These are phyloP conservation scores for Arctium lappa DNA, from an alignment of 129 eudicot species.

Conservation along the genomic window DNA sequence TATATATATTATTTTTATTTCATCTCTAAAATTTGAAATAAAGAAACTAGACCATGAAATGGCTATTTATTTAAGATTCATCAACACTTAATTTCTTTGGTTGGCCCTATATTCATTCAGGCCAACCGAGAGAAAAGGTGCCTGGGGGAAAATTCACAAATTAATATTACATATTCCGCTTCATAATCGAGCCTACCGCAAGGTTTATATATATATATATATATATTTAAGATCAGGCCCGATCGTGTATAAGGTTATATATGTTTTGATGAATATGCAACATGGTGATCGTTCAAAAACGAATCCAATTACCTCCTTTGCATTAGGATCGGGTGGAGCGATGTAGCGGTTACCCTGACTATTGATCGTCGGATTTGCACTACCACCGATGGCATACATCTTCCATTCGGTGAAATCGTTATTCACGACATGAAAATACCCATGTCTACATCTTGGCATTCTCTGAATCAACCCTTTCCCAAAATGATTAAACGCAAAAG, in stretches of 20 bases:
- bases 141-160: background rate
- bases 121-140: background rate
- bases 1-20: background rate
- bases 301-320: constrained; percentile 40
- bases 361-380: constrained; percentile 59
- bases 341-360: constrained; percentile 68
- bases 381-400: constrained; percentile 70
- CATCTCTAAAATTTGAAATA: background rate
- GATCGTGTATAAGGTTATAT: background rate
- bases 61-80: too few species aligned
- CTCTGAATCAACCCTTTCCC: constrained; percentile 54
- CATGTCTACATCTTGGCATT: constrained; percentile 68
- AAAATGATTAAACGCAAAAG: constrained; percentile 53
- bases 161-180: too few species aligned
- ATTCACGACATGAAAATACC: constrained; percentile 61
- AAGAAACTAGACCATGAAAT: background rate
- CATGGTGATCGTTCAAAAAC: background rate
- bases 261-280: background rate
- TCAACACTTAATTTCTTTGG: too few species aligned
- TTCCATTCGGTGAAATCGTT: constrained; percentile 60
- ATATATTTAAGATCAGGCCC: too few species aligned
- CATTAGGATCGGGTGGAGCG: constrained; percentile 46
- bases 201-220: too few species aligned
- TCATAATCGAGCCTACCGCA: too few species aligned
- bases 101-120: too few species aligned